Percentiles rank a stretch among this genome's conserved stretches.
Evolutionary conservation across 108 stramenopile genomes (phyloP).

Genomic region (Pseudonitzschia pungens): DNA sequence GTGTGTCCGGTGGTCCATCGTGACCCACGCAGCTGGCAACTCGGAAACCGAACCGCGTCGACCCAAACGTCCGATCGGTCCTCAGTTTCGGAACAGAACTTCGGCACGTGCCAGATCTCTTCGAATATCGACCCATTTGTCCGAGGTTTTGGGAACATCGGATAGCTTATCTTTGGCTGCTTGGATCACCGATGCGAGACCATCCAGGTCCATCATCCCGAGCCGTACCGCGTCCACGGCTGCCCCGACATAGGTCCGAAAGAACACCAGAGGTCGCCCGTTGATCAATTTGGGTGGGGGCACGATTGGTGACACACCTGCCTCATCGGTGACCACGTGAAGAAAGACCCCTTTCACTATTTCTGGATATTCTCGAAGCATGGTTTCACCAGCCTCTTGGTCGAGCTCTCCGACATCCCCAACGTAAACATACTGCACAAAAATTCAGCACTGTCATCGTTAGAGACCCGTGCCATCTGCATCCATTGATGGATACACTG

Average conservation of each 20-base stretch:
- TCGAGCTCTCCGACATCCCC: constrained; percentile 96
- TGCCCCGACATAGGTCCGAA: constrained; percentile 94
- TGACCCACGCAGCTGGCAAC: too few relatives aligned
- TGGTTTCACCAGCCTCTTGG: constrained; percentile 88
- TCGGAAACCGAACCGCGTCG: too few relatives aligned
- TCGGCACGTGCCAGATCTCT: constrained; percentile 51
- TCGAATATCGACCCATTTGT: constrained; percentile 76
- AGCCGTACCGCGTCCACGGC: constrained; percentile 77
- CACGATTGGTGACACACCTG: constrained; percentile 41
- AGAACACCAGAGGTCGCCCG: constrained; percentile 88
- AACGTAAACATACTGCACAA: constrained; percentile 78
- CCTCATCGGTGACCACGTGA: constrained; percentile 73
- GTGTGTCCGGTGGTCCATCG: too few relatives aligned
- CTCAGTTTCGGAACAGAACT: not conserved
- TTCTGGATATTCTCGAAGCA: constrained; percentile 89
- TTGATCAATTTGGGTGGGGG: constrained; percentile 80
- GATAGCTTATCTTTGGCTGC: constrained; percentile 53
- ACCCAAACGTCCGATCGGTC: too few relatives aligned
- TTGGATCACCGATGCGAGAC: constrained; percentile 73
- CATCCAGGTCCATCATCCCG: constrained; percentile 79
- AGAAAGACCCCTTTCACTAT: constrained; percentile 90
- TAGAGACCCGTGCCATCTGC: not conserved
- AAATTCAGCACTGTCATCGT: not conserved
- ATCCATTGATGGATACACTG: not conserved
- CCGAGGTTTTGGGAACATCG: constrained; percentile 49